A percentile compares a stretch with the other conserved stretches of the same genome.
These are phyloP conservation scores for Clavispora carvajalis DNA, from an alignment of 805 yeast genomes.

Conservation along the genomic window DNA sequence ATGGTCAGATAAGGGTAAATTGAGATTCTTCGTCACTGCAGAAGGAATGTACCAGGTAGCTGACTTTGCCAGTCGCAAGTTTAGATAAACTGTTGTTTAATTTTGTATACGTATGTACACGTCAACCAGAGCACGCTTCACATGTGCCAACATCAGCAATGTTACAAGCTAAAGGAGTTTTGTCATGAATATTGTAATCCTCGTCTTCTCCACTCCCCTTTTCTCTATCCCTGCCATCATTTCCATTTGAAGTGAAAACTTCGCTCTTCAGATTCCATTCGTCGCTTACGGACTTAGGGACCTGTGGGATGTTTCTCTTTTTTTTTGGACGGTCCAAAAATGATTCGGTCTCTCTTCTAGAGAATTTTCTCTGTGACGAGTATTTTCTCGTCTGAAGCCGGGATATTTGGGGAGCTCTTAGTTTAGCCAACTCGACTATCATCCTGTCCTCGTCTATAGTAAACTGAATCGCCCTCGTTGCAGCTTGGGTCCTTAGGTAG, in stretches of 20 bases:
- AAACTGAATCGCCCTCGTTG: slow-evolving; percentile 35
- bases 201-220: too few relatives aligned
- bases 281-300: too few relatives aligned
- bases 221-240: background rate
- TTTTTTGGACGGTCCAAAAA: too few relatives aligned
- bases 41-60: slow-evolving; percentile 87
- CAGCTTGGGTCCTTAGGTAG: slow-evolving; percentile 35
- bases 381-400: slow-evolving; percentile 1
- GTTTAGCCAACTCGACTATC: background rate
- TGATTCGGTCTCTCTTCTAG: background rate
- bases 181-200: slow-evolving; percentile 28
- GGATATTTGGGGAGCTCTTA: slow-evolving; percentile 2
- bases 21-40: slow-evolving; percentile 77
- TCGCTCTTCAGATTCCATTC: too few relatives aligned
- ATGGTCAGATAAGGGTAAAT: slow-evolving; percentile 74
- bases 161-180: slow-evolving; percentile 30
- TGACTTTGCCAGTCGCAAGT: slow-evolving; percentile 74
- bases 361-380: background rate
- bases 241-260: too few relatives aligned
- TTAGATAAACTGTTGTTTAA: slow-evolving; percentile 6
- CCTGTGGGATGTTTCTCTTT: too few relatives aligned
- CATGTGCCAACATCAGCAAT: slow-evolving; percentile 19
- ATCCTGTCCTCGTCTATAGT: slow-evolving; percentile 7
- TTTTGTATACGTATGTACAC: slow-evolving; percentile 4
- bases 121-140: slow-evolving; percentile 22